Evolutionary conservation across 2,329 filamentous ascomycete genomes (phyloP).

Genomic region (Didymella lethalis): DNA sequence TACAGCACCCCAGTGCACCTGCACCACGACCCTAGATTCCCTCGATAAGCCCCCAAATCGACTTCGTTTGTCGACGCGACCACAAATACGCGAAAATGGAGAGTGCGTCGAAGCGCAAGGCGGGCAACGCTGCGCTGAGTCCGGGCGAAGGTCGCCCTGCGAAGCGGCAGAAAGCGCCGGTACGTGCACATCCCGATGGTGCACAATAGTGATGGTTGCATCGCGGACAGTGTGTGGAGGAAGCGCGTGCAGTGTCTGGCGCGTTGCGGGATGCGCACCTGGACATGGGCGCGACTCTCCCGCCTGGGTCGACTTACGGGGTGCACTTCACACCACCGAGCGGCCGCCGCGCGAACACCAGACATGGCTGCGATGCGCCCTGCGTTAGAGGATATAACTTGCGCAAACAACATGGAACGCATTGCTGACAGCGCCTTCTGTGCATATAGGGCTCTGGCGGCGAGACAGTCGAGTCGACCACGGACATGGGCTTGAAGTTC

Average conservation of each 20-base stretch:
- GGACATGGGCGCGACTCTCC: constrained; percentile 41
- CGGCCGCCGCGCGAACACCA: constrained; percentile 25
- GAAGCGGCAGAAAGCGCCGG: constrained; percentile 67
- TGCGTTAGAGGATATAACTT: neutral
- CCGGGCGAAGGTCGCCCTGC: constrained; percentile 62
- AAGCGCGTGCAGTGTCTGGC: constrained; percentile 16
- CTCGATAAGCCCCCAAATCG: constrained; percentile 19
- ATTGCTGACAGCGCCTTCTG: constrained; percentile 39
- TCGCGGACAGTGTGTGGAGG: constrained; percentile 11
- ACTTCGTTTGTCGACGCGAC: constrained; percentile 45
- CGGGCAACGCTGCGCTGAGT: constrained; percentile 56
- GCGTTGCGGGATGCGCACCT: constrained; percentile 42
- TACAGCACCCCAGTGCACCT: constrained; percentile 46
- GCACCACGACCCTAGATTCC: constrained; percentile 33
- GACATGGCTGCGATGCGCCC: constrained; percentile 27
- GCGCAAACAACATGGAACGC: constrained; percentile 6
- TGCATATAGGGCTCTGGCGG: constrained; percentile 38
- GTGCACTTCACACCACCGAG: constrained; percentile 37
- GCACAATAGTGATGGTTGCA: constrained; percentile 25
- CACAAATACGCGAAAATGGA: constrained; percentile 48
- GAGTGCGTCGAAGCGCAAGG: constrained; percentile 64
- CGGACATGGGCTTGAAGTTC: constrained; percentile 74
- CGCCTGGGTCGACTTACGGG: constrained; percentile 42
- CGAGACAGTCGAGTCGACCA: constrained; percentile 74
- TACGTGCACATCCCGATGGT: constrained; percentile 55